Conservation (phyloP, 352 stramenopile species). For the Phytophthora cryptogea region DNA sequence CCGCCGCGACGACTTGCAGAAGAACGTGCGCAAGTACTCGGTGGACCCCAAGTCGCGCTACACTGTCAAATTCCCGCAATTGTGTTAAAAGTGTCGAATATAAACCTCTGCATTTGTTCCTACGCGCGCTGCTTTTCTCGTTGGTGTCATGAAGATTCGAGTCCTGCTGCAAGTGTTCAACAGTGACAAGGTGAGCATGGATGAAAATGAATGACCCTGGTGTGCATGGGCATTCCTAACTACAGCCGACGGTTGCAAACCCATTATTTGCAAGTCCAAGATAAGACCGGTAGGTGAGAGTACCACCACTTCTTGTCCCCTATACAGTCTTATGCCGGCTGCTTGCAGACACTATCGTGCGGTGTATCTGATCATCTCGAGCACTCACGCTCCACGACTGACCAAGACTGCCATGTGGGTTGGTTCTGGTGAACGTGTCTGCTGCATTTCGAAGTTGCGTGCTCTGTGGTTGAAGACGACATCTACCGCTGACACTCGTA, state of each 20-base stretch:
- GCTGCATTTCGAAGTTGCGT: neutral
- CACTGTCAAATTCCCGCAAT: slow-evolving; percentile 72
- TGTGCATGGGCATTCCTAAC: no score
- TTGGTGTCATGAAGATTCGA: neutral
- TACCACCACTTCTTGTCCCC: neutral
- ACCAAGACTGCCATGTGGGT: slow-evolving; percentile 10
- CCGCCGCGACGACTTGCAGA: slow-evolving; percentile 74
- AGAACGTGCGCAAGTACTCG: slow-evolving; percentile 85
- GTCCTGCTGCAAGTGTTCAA: no score
- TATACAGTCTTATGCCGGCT: slow-evolving; percentile 23
- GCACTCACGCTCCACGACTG: no score
- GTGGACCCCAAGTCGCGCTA: slow-evolving; percentile 78
- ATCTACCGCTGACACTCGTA: neutral
- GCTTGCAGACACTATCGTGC: neutral
- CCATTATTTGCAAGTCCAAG: neutral
- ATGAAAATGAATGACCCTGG: slow-evolving; percentile 1
- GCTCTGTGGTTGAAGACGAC: slow-evolving; percentile 13
- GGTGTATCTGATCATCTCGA: neutral
- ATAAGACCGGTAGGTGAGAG: neutral
- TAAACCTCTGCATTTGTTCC: slow-evolving; percentile 14
- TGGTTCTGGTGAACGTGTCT: slow-evolving; percentile 3
- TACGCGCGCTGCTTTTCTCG: neutral
- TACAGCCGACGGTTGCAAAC: no score
- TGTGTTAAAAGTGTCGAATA: slow-evolving; percentile 44
- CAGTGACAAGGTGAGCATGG: no score